Evolutionary conservation across 192 early-diverging fungal species (phyloP).

Genomic region (Rhizophagus prolifer): DNA sequence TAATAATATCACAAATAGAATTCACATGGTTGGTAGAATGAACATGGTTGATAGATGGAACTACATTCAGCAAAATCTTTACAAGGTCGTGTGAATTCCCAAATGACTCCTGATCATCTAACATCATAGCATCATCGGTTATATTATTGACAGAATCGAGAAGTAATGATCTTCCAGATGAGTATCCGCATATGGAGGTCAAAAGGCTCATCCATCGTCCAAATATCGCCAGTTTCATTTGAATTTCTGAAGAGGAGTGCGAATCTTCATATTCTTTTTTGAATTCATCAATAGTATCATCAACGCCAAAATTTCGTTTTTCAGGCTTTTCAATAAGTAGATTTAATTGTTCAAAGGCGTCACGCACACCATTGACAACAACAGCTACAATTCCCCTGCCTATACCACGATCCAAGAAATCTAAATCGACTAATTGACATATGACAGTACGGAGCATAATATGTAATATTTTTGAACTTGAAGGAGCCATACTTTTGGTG

Average conservation of each 20-base stretch:
- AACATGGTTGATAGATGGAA: constrained; percentile 8
- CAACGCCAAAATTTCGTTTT: not conserved
- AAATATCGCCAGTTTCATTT: constrained; percentile 20
- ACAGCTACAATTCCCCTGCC: constrained; percentile 9
- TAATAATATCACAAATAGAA: constrained; percentile 24
- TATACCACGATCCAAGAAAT: constrained; percentile 16
- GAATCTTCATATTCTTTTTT: not conserved
- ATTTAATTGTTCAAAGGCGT: not conserved
- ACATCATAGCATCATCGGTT: constrained; percentile 6
- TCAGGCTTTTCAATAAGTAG: not conserved
- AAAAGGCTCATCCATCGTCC: constrained; percentile 32
- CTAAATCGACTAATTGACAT: constrained; percentile 26
- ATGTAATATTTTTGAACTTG: constrained; percentile 30
- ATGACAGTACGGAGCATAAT: constrained; percentile 19
- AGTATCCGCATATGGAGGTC: not conserved
- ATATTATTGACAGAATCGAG: constrained; percentile 3
- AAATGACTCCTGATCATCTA: not conserved
- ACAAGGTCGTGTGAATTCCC: not conserved
- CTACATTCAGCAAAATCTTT: constrained; percentile 12
- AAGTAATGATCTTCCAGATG: constrained; percentile 14
- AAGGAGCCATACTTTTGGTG: constrained; percentile 12
- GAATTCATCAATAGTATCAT: not conserved
- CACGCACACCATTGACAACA: constrained; percentile 17
- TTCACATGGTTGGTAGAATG: constrained; percentile 6
- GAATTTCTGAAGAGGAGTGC: constrained; percentile 15